A percentile compares a stretch with the other conserved stretches of the same genome.
Evolutionary conservation across 768 basidiomycete genomes (phyloP).

Genomic region (Boletus tylopilopsis): DNA sequence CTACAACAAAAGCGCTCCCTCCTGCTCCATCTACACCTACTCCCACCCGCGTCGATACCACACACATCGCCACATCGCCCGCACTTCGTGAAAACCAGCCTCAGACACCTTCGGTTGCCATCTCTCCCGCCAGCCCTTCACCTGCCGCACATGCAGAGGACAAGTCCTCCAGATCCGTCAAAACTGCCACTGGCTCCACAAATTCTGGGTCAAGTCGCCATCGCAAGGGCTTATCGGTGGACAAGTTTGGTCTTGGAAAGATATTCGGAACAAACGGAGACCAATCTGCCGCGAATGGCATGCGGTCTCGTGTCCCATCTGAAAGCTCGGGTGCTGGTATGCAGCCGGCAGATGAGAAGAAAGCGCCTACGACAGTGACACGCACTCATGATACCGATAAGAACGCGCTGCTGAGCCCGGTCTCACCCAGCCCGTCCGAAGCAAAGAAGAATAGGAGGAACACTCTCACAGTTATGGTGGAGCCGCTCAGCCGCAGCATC

Average conservation of each 20-base stretch:
- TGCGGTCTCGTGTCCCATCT: conserved; percentile 41
- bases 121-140: conserved; percentile 45
- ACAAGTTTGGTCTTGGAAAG: conserved; percentile 76
- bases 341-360: conserved; percentile 19
- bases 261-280: conserved; percentile 52
- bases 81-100: conserved; percentile 27
- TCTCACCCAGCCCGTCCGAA: conserved; percentile 23
- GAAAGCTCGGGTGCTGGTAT: conserved; percentile 32
- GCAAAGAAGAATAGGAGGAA: conserved; percentile 69
- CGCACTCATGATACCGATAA: conserved; percentile 21
- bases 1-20: conserved; percentile 30
- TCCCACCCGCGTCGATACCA: conserved; percentile 19
- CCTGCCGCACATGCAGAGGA: conserved; percentile 30
- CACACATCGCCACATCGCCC: conserved; percentile 21
- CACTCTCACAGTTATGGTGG: conserved; percentile 85
- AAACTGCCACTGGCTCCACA: conserved; percentile 28
- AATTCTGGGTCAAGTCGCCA: conserved; percentile 50
- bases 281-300: conserved; percentile 30
- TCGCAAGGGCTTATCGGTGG: conserved; percentile 68
- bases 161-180: conserved; percentile 27
- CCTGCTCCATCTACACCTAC: conserved; percentile 21
- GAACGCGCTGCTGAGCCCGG: conserved; percentile 36
- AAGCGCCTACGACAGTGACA: conserved; percentile 1
- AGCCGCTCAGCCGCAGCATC: conserved; percentile 57
- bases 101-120: conserved; percentile 29